These are phyloP conservation scores for Nakazawaea laoshanensis DNA, from an alignment of 805 yeast species.

Conservation along the genomic window DNA sequence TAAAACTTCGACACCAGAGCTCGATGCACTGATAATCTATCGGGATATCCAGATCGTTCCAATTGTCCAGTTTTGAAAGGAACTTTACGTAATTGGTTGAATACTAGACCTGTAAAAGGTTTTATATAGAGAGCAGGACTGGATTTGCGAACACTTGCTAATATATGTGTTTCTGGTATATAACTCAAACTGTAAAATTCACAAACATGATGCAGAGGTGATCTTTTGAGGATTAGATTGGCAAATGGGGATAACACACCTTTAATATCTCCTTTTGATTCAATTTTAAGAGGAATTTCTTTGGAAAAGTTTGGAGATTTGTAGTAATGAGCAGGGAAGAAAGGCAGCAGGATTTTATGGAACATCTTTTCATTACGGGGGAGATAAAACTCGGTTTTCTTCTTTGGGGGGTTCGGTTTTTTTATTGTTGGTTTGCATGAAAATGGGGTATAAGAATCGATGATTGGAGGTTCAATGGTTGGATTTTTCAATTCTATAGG, in stretches of 20 bases:
- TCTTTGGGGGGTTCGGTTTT: neutral
- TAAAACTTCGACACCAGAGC: too few species aligned
- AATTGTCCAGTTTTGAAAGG: too few species aligned
- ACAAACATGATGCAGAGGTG: neutral
- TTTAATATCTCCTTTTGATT: conserved; percentile 16
- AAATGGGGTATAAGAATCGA: too few species aligned
- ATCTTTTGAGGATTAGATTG: neutral
- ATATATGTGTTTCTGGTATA: conserved; percentile 15
- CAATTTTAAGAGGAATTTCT: too few species aligned
- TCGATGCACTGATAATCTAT: too few species aligned
- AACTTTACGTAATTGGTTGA: conserved; percentile 23
- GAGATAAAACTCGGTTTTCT: neutral
- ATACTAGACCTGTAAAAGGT: conserved; percentile 22
- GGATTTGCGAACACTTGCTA: conserved; percentile 22
- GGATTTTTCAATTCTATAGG: too few species aligned
- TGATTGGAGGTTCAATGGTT: too few species aligned
- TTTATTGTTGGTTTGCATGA: neutral
- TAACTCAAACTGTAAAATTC: conserved; percentile 12
- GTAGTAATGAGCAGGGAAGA: conserved; percentile 15
- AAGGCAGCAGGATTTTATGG: conserved; percentile 11
- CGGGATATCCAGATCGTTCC: too few species aligned
- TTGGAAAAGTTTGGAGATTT: conserved; percentile 9
- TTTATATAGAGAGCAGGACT: conserved; percentile 19
- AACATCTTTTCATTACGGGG: neutral
- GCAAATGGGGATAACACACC: conserved; percentile 5